Base-by-base conservation (phyloP, 768 basidiomycete genomes). In the Boletus sp. region DNA sequence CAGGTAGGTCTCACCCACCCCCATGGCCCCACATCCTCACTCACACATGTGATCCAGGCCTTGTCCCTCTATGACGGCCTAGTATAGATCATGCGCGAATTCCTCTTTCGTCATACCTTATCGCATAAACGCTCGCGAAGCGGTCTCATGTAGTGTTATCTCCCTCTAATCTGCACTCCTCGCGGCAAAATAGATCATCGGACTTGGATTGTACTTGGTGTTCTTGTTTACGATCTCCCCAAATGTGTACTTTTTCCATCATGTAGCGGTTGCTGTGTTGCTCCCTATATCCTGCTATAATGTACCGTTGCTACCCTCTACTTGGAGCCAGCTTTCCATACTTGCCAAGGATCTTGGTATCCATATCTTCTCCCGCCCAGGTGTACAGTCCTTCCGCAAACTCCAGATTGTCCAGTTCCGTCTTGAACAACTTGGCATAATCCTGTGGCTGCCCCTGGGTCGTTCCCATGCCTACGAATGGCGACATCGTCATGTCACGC, bases 11-110 rank as follows among this genome's bases (percentile, higher is more conserved):
- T 25, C 33, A 23, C 50, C 47, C 35, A 49, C 38, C 17, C 60
- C 44, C 61, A 56, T 37, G 51, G 50, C 34, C 35, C 34, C 33
- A 19, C 35, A 50, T 46, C 29, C 48, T 51, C 48, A 37, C 54
- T 41, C 33, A 51, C 48, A 44, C 56, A 38, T 66, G 56, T 69
- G 64, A 64, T 47, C 53, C 44, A 97, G 93, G 94, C 95, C 25
- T 73, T 98, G 57, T 97, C 94, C 47, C 76, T 98, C 57, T 98
- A 97, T 70, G 95, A 98, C 62, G 95, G 94, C 33, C 78, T 98
- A 58, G 93, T 96, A 67, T 96, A 83, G 74, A 25, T 54, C 59
- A 15, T 34, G 37, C 54, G 43, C 33, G n/a, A 46, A 14, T 52
- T 30, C 54, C n/a, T 35, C 45, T 47, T 38, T 35, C 37, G 14